These are phyloP conservation scores for Stagonosporopsis tanaceti DNA, from an alignment of 2,329 filamentous ascomycete species.

Conservation along the genomic window DNA sequence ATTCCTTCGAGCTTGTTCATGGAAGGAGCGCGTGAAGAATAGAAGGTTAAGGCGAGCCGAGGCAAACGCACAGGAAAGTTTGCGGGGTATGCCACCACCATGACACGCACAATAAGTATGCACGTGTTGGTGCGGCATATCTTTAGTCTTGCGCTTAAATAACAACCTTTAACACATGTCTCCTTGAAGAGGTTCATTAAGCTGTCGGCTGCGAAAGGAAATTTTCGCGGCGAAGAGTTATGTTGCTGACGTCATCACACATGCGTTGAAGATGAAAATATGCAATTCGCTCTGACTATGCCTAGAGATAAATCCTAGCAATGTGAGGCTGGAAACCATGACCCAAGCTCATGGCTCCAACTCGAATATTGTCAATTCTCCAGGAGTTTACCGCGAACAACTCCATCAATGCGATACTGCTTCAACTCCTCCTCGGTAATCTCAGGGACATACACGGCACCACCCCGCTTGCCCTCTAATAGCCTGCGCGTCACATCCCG, in stretches of 20 bases:
- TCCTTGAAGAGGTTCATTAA: background rate
- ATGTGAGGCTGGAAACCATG: background rate
- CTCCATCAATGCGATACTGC: background rate
- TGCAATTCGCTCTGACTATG: background rate
- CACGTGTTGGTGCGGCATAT: background rate
- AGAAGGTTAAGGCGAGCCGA: conserved; percentile 11
- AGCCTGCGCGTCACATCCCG: background rate
- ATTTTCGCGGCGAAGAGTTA: background rate
- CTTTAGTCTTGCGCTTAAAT: background rate
- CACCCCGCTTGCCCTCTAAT: background rate
- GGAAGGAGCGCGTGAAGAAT: background rate
- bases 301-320: background rate
- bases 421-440: background rate
- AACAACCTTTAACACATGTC: background rate
- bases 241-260: background rate
- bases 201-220: background rate
- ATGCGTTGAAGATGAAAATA: background rate
- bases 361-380: too few relatives aligned
- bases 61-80: conserved; percentile 7
- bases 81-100: conserved; percentile 6
- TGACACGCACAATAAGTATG: background rate
- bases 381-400: background rate
- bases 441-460: background rate
- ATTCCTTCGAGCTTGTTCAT: background rate
- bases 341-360: background rate